Conservation (phyloP, 2,329 filamentous ascomycete genomes). For the Metarhizium robertsii region DNA sequence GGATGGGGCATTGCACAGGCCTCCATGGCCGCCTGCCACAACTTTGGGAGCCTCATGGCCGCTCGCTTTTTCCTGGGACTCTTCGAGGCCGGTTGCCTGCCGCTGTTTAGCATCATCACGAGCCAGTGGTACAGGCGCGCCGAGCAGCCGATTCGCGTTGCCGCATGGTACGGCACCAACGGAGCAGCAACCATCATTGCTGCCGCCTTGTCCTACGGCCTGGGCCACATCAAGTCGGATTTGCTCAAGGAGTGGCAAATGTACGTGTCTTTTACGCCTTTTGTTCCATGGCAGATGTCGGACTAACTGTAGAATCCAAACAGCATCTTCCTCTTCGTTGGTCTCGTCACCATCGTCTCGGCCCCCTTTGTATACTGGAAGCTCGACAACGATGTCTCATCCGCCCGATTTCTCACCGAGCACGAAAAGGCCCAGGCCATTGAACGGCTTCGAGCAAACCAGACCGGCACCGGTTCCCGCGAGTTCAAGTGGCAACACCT, state of each 20-base stretch:
- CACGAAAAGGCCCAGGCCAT: slow-evolving; percentile 59
- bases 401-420: slow-evolving; percentile 49
- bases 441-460: slow-evolving; percentile 63
- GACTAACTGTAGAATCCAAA: background rate
- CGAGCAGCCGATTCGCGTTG: slow-evolving; percentile 54
- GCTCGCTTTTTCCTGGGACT: slow-evolving; percentile 39
- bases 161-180: slow-evolving; percentile 58
- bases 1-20: slow-evolving; percentile 35
- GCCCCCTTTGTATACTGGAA: slow-evolving; percentile 49
- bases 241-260: slow-evolving; percentile 15
- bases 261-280: slow-evolving; percentile 3
- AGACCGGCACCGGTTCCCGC: slow-evolving; percentile 64
- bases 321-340: slow-evolving; percentile 48
- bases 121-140: slow-evolving; percentile 36
- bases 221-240: slow-evolving; percentile 39
- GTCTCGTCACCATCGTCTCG: slow-evolving; percentile 48
- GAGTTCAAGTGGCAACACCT: slow-evolving; percentile 61
- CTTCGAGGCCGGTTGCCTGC: slow-evolving; percentile 43
- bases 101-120: slow-evolving; percentile 37
- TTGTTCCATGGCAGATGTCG: background rate
- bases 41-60: slow-evolving; percentile 37
- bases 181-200: slow-evolving; percentile 48
- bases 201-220: slow-evolving; percentile 44
- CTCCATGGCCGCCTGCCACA: slow-evolving; percentile 36
- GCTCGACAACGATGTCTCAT: slow-evolving; percentile 49